Conservation (phyloP, 345 rosid species). For the Linum tenue region DNA sequence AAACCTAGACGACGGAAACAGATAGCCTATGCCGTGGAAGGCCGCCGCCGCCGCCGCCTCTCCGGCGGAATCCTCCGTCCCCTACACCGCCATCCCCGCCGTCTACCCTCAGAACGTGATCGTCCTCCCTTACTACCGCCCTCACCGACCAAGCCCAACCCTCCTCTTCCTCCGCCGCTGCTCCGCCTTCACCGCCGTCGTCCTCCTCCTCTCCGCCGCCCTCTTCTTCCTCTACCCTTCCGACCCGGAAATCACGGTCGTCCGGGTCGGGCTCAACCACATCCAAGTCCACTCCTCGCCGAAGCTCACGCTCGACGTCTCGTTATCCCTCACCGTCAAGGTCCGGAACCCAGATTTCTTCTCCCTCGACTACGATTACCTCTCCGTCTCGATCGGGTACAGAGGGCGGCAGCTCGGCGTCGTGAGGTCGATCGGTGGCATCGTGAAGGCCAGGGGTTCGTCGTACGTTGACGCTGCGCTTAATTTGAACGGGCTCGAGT, state of each 20-base stretch:
- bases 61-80: conserved; percentile 9
- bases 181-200: conserved; percentile 29
- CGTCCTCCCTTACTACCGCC: conserved; percentile 37
- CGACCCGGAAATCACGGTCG: conserved; percentile 44
- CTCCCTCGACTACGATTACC: conserved; percentile 51
- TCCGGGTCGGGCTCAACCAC: conserved; percentile 51
- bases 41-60: background rate
- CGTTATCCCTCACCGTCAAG: conserved; percentile 50
- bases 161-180: conserved; percentile 30
- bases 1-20: too few species aligned
- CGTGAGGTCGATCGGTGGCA: conserved; percentile 47
- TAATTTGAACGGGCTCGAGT: conserved; percentile 61
- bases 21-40: background rate
- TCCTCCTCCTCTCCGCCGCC: conserved; percentile 42
- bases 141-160: conserved; percentile 13
- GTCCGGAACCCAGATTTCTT: conserved; percentile 58
- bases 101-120: conserved; percentile 34
- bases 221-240: conserved; percentile 63
- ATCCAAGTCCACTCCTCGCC: conserved; percentile 39
- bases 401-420: conserved; percentile 69
- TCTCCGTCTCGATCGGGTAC: conserved; percentile 61
- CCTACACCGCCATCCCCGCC: conserved; percentile 38
- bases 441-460: conserved; percentile 48
- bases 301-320: conserved; percentile 48
- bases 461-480: conserved; percentile 66